Evolutionary conservation across 345 rosid genomes (phyloP).

Genomic region (Citrus reticulata): DNA sequence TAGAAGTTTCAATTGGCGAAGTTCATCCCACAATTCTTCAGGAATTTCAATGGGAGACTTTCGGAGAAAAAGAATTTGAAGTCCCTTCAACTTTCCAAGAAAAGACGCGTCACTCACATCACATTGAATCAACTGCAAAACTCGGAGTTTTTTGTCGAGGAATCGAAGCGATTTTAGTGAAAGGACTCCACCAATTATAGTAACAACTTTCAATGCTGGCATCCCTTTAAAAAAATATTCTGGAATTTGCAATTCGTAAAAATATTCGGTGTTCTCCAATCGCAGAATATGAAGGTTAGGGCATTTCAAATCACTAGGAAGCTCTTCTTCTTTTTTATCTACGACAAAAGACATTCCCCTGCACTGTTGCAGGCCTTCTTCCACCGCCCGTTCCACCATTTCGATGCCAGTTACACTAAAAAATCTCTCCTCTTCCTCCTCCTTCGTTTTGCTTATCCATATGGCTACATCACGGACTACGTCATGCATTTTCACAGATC

Average conservation of each 20-base stretch:
- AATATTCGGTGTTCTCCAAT: rapidly evolving
- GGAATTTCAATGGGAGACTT: not conserved
- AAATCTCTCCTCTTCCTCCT: not conserved
- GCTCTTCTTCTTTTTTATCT: not conserved
- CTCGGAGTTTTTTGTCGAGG: not conserved
- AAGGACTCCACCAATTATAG: not conserved
- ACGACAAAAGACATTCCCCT: not conserved
- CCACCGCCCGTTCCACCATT: not conserved
- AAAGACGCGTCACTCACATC: not conserved
- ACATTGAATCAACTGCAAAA: not conserved
- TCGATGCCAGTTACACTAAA: not conserved
- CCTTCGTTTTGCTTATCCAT: not conserved
- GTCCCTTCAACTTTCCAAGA: not conserved
- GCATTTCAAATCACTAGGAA: not conserved
- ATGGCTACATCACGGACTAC: not conserved
- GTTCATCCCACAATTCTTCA: not conserved
- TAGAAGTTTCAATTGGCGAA: not conserved
- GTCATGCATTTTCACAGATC: constrained; percentile 15
- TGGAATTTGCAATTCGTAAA: rapidly evolving
- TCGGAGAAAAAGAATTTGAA: not conserved
- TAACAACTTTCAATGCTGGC: not conserved
- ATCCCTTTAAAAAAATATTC: not conserved
- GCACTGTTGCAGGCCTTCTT: not conserved
- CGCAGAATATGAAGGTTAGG: constrained; percentile 2
- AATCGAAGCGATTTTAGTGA: not conserved